Conservation (phyloP, 805 yeast genomes). For the Candida maesae region DNA sequence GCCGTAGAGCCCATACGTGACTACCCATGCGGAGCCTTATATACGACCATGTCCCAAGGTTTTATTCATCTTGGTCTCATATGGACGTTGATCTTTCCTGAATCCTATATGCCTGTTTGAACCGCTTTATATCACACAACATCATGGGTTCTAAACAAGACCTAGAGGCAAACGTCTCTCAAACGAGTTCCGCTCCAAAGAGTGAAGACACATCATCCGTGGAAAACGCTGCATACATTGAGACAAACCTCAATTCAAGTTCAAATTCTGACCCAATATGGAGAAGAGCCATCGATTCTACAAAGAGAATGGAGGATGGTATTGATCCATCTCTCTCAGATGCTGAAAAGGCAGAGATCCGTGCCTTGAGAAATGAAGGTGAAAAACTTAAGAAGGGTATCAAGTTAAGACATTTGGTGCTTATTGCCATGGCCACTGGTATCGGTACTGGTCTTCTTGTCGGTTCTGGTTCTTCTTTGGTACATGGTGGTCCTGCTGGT, state of each 20-base stretch:
- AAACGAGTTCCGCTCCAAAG: conserved; percentile 10
- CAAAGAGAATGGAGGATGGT: conserved; percentile 31
- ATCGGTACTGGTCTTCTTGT: conserved; percentile 75
- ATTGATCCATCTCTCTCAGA: conserved; percentile 37
- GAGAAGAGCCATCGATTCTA: conserved; percentile 31
- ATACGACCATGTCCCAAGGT: too few species aligned
- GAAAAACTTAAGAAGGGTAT: conserved; percentile 35
- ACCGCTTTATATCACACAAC: neutral
- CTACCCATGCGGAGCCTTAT: too few species aligned
- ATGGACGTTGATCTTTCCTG: too few species aligned
- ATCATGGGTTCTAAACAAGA: conserved; percentile 14
- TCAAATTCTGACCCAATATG: conserved; percentile 17
- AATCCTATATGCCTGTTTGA: too few species aligned
- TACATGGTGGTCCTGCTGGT: conserved; percentile 62
- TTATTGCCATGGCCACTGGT: conserved; percentile 74
- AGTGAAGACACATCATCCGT: conserved; percentile 21
- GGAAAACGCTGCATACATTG: conserved; percentile 21
- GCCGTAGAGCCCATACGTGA: too few species aligned
- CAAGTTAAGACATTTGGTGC: conserved; percentile 55
- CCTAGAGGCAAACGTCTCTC: conserved; percentile 7
- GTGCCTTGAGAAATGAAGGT: conserved; percentile 24
- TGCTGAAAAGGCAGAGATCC: conserved; percentile 35
- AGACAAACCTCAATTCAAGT: conserved; percentile 12
- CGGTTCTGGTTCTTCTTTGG: conserved; percentile 59
- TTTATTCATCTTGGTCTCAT: too few species aligned